Conservation (phyloP, 306 rosid species). For the Dryas octopetala region DNA sequence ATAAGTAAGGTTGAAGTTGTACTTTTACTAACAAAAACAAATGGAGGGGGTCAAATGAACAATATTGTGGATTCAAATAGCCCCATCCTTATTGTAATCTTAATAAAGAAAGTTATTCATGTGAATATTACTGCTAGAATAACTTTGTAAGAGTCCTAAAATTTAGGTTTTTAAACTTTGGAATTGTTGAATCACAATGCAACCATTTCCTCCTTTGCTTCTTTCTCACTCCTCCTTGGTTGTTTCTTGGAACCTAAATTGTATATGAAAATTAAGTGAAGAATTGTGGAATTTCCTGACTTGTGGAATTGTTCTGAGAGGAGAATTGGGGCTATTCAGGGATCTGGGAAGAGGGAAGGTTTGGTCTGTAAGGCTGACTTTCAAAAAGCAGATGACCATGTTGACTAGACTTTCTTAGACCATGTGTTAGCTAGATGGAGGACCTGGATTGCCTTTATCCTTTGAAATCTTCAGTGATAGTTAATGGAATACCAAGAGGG, state of each 20-base stretch:
- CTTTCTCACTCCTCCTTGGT: not conserved
- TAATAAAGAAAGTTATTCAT: not conserved
- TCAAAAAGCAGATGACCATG: too few species aligned
- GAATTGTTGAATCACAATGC: not conserved
- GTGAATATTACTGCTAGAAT: not conserved
- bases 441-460: too few species aligned
- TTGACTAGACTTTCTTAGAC: too few species aligned
- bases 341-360: not conserved
- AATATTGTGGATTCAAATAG: too few species aligned
- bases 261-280: not conserved
- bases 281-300: not conserved
- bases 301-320: not conserved
- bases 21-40: too few species aligned
- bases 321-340: not conserved
- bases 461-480: too few species aligned
- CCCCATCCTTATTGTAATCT: not conserved
- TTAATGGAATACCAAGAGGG: too few species aligned
- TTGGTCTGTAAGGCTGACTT: too few species aligned
- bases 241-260: not conserved
- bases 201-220: not conserved
- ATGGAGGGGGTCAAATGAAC: too few species aligned
- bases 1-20: too few species aligned
- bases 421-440: too few species aligned
- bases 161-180: not conserved
- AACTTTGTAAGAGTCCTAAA: not conserved